These are phyloP conservation scores for Talaromyces proteolyticus DNA, from an alignment of 495 filamentous ascomycete species.

Conservation along the genomic window DNA sequence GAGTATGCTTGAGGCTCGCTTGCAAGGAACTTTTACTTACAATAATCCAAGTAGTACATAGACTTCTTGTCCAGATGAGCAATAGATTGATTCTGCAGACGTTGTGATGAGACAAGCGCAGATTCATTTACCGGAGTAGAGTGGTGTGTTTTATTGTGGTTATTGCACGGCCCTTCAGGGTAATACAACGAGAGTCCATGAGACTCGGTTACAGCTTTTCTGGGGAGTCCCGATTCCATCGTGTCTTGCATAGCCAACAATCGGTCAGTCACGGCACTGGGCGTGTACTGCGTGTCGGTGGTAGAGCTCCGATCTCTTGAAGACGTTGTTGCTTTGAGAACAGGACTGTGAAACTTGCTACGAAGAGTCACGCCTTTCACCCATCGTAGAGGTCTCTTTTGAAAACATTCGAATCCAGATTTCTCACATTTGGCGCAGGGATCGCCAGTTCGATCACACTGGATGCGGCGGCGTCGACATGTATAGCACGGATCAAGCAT, in stretches of 20 bases:
- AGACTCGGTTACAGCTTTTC: too few species aligned
- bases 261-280: too few species aligned
- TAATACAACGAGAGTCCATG: too few species aligned
- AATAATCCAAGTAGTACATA: conserved; percentile 45
- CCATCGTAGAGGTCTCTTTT: conserved; percentile 40
- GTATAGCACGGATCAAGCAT: conserved; percentile 33
- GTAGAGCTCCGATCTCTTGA: too few species aligned
- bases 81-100: conserved; percentile 31
- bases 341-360: conserved; percentile 24
- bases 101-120: conserved; percentile 3
- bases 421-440: conserved; percentile 27
- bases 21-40: conserved; percentile 18
- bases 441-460: conserved; percentile 35
- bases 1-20: conserved; percentile 6
- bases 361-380: conserved; percentile 31
- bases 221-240: too few species aligned
- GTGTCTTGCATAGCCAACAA: too few species aligned
- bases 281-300: too few species aligned
- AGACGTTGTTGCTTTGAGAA: conserved; percentile 8
- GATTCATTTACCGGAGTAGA: too few species aligned
- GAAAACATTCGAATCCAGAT: conserved; percentile 40
- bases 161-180: too few species aligned
- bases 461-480: conserved; percentile 45
- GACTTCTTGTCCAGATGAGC: conserved; percentile 24
- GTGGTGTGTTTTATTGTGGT: too few species aligned